Percentiles rank a stretch among this genome's conserved stretches.
phyloP scores from a whole-genome alignment of 768 basidiomycete genomes.

The Russula earlei region DNA sequence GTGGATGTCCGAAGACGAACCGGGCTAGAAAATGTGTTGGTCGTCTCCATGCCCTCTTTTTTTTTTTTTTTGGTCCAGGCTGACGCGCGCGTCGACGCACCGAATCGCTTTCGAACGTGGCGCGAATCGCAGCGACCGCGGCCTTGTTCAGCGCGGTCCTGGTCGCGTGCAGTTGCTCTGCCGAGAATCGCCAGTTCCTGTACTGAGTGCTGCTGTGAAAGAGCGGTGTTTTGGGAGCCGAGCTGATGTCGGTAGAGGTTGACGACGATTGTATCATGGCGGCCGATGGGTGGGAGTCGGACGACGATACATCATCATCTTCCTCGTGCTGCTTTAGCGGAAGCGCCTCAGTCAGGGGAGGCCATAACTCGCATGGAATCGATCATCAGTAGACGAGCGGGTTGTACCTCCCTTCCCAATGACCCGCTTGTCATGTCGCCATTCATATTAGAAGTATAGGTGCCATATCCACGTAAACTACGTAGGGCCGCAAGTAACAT shows the following conservation, averaged over 20 bases:
- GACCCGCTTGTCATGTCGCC: too few species aligned
- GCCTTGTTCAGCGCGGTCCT: conserved; percentile 62
- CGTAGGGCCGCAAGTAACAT: too few species aligned
- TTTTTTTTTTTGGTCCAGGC: too few species aligned
- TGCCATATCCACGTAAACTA: too few species aligned
- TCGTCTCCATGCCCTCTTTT: neutral
- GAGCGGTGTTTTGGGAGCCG: conserved; percentile 33
- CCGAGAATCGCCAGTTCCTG: conserved; percentile 84
- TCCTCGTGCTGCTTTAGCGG: too few species aligned
- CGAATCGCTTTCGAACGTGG: conserved; percentile 71
- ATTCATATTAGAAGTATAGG: too few species aligned
- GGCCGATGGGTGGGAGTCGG: neutral
- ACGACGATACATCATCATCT: neutral
- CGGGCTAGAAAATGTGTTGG: conserved; percentile 36
- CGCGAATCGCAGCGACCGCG: conserved; percentile 68
- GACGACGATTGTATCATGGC: conserved; percentile 10
- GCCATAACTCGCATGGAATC: too few species aligned
- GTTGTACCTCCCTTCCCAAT: too few species aligned
- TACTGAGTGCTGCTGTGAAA: conserved; percentile 78
- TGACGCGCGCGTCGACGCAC: too few species aligned
- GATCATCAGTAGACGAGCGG: too few species aligned
- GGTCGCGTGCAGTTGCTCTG: conserved; percentile 47
- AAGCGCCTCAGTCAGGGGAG: too few species aligned
- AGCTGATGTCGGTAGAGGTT: neutral
- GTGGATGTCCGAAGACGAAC: conserved; percentile 59